Percentiles rank a stretch among this genome's conserved stretches.
phyloP scores from a whole-genome alignment of 2,329 filamentous ascomycete species.

The Zasmidium citrigriseum region DNA sequence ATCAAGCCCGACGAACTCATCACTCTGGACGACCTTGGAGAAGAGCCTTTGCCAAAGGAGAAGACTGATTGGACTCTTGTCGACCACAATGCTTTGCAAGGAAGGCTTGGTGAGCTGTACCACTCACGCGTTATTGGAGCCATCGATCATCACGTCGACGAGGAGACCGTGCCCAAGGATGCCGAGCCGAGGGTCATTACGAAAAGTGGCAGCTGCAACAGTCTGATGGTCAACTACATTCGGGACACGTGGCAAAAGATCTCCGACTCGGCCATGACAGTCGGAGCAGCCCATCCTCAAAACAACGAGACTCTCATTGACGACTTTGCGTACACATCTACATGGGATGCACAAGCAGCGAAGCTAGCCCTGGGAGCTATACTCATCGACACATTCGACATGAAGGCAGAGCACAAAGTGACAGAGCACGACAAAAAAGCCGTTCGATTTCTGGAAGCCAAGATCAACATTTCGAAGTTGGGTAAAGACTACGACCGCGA shows the following conservation, averaged over 20 bases:
- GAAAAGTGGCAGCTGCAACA: conserved; percentile 71
- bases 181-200: conserved; percentile 62
- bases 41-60: conserved; percentile 47
- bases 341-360: conserved; percentile 62
- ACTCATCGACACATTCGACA: conserved; percentile 70
- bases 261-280: conserved; percentile 39
- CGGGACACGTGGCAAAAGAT: conserved; percentile 58
- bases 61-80: conserved; percentile 72
- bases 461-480: conserved; percentile 45
- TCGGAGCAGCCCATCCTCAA: conserved; percentile 41
- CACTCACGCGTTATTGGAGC: conserved; percentile 60
- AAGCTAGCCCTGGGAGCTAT: conserved; percentile 69
- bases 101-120: conserved; percentile 58
- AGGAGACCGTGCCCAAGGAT: conserved; percentile 54
- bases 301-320: conserved; percentile 40
- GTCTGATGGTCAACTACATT: conserved; percentile 65
- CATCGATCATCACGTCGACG: conserved; percentile 80
- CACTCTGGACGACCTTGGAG: conserved; percentile 60
- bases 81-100: conserved; percentile 75
- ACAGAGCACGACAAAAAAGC: conserved; percentile 62
- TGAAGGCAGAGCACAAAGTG: conserved; percentile 62
- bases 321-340: conserved; percentile 38
- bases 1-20: conserved; percentile 64
- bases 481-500: conserved; percentile 53
- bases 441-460: conserved; percentile 60